These are phyloP conservation scores for Diaporthe velutina DNA, from an alignment of 2,329 filamentous ascomycete genomes.

Conservation along the genomic window DNA sequence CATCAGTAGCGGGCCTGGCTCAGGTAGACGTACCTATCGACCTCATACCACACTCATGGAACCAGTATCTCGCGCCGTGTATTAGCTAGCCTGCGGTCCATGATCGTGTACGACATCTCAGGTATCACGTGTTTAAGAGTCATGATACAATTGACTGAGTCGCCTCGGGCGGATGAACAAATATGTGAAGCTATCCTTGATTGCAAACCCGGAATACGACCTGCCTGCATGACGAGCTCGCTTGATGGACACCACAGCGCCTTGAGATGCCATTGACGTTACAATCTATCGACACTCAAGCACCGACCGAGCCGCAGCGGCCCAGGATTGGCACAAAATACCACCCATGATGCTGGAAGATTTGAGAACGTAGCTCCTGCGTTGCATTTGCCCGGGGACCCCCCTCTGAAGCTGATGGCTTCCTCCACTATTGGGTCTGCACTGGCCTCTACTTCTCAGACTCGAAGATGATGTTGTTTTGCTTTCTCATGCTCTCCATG, in stretches of 20 bases:
- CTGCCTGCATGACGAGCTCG: background rate
- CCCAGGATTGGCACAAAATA: background rate
- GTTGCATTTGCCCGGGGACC: background rate
- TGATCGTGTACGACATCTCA: background rate
- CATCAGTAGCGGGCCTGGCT: background rate
- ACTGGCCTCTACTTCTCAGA: slow-evolving; percentile 22
- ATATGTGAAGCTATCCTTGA: background rate
- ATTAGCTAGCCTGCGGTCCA: background rate
- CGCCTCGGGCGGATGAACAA: background rate
- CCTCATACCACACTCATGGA: no score
- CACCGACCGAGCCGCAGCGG: background rate
- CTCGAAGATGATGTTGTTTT: slow-evolving; percentile 36
- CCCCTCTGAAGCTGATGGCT: no score
- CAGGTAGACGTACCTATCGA: background rate
- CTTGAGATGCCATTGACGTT: background rate
- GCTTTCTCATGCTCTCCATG: slow-evolving; percentile 38
- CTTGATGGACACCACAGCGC: background rate
- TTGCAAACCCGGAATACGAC: background rate
- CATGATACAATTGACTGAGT: background rate
- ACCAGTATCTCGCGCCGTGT: no score
- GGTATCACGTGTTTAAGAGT: background rate
- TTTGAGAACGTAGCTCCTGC: background rate
- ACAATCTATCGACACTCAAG: background rate
- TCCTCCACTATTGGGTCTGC: background rate
- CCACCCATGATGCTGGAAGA: background rate